Base-by-base conservation (phyloP, 306 rosid genomes). In the Senna tora region DNA sequence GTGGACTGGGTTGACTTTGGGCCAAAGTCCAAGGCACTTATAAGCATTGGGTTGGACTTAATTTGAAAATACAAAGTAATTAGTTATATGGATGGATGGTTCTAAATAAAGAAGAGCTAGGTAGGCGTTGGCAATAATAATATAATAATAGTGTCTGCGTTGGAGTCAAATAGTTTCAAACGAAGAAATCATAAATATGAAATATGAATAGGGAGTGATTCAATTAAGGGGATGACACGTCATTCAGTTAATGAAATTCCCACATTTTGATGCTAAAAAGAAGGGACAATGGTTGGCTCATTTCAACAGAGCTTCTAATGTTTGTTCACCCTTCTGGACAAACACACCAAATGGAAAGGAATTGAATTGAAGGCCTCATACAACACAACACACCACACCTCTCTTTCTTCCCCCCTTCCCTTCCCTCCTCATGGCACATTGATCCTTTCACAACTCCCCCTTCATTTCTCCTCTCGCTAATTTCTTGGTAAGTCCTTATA, bases 231-330 rank as follows among this genome's bases (percentile, higher is more conserved):
- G 3, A 60, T 60, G 21, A 28, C 22, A 84, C 59, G 70, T 72
- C 84, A 75, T 80, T 19, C 65, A 17, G 17, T 14, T n/a, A n/a
- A n/a, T n/a, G n/a, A n/a, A n/a, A n/a, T n/a, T 69, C 34, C 89
- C 96, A 76, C 63, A 36, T 75, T 87, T 86, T 83, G 0, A 72
- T 79, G 88, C 93, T 69, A 64, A 6, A 76, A 83, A 74, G 21
- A 22, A 57, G 93, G 93, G 85, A 14, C 0, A 71, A 74, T 71
- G 67, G 66, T 57, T 42, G 75, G 81, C 81, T 62, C 77, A 76
- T 79, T 70, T 62, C 80, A 76, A 81, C 20, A 22, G 45, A 61
- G 45, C 41, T 20, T 55, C 50, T 49, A 46, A 62, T 42, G 34
- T 73, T 19, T 38, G 50, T 77, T 67, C 47, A 67, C 38, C 46